Conservation (phyloP, 2,329 filamentous ascomycete genomes). For the Coniochaeta sp. region DNA sequence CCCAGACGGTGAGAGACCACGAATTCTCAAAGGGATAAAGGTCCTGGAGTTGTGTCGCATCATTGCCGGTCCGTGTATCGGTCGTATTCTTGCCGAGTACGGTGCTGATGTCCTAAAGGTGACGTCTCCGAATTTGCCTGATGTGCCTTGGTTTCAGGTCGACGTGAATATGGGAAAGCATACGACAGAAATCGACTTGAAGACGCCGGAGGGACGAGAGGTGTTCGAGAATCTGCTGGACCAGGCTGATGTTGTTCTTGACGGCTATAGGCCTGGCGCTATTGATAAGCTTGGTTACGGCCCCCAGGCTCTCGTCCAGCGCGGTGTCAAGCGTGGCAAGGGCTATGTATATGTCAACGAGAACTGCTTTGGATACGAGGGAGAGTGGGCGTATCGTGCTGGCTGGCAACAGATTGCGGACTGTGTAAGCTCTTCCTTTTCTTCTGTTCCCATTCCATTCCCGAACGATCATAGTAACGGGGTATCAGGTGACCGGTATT, state of each 20-base stretch:
- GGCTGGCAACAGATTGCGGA: constrained; percentile 71
- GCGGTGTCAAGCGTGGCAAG: constrained; percentile 46
- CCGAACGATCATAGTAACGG: not conserved
- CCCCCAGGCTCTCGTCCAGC: constrained; percentile 39
- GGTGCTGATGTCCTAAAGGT: constrained; percentile 69
- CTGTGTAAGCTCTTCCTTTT: constrained; percentile 22
- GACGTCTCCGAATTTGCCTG: constrained; percentile 57
- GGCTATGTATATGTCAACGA: constrained; percentile 64
- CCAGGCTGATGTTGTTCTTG: constrained; percentile 56
- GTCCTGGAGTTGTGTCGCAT: constrained; percentile 70
- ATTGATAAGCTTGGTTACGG: constrained; percentile 58
- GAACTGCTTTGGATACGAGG: constrained; percentile 61
- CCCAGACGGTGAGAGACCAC: not conserved
- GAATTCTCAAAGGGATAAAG: constrained; percentile 49
- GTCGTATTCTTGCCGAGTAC: constrained; percentile 65
- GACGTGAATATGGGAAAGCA: constrained; percentile 69
- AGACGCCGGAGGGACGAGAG: constrained; percentile 40
- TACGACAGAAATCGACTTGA: constrained; percentile 56
- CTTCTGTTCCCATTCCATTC: not conserved
- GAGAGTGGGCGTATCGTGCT: constrained; percentile 54
- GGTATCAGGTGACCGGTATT: constrained; percentile 34
- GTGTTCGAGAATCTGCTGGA: constrained; percentile 52
- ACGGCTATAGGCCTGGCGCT: constrained; percentile 63
- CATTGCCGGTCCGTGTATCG: constrained; percentile 67
- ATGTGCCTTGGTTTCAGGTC: constrained; percentile 66